phyloP scores from a whole-genome alignment of 2,329 filamentous ascomycete species.

The Venturia effusa region DNA sequence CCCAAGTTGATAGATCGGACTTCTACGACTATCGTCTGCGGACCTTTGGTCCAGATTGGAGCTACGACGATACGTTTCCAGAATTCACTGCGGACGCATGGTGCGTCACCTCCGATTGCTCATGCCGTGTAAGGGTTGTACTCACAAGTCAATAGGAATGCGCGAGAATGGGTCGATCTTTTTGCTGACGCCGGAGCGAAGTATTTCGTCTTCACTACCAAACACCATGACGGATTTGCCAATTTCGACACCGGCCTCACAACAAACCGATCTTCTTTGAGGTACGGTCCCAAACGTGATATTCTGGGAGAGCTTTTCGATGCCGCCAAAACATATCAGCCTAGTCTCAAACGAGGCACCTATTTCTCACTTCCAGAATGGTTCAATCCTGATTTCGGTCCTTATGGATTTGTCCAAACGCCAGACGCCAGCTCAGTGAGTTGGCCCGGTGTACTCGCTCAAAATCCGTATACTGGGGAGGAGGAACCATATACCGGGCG shows the following conservation, averaged over 20 bases:
- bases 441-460: slow-evolving; percentile 33
- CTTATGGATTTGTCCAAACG: slow-evolving; percentile 25
- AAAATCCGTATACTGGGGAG: slow-evolving; percentile 33
- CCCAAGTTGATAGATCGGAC: slow-evolving; percentile 28
- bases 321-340: slow-evolving; percentile 32
- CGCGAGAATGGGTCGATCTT: slow-evolving; percentile 44
- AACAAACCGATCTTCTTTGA: slow-evolving; percentile 31
- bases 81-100: slow-evolving; percentile 42
- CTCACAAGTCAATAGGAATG: slow-evolving; percentile 19
- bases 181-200: slow-evolving; percentile 41
- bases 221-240: slow-evolving; percentile 39
- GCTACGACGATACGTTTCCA: slow-evolving; percentile 46
- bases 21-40: slow-evolving; percentile 34
- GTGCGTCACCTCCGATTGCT: neutral
- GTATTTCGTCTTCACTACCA: slow-evolving; percentile 34
- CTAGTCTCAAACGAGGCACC: slow-evolving; percentile 31
- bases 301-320: slow-evolving; percentile 33
- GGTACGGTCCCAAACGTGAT: slow-evolving; percentile 30
- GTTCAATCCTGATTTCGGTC: slow-evolving; percentile 33
- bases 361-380: slow-evolving; percentile 38
- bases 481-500: slow-evolving; percentile 35
- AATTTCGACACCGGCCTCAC: slow-evolving; percentile 33
- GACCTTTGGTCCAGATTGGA: slow-evolving; percentile 39
- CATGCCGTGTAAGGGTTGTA: neutral
- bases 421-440: slow-evolving; percentile 11